phyloP scores from a whole-genome alignment of 169 alveolate species.

The Cystoisospora suis region DNA sequence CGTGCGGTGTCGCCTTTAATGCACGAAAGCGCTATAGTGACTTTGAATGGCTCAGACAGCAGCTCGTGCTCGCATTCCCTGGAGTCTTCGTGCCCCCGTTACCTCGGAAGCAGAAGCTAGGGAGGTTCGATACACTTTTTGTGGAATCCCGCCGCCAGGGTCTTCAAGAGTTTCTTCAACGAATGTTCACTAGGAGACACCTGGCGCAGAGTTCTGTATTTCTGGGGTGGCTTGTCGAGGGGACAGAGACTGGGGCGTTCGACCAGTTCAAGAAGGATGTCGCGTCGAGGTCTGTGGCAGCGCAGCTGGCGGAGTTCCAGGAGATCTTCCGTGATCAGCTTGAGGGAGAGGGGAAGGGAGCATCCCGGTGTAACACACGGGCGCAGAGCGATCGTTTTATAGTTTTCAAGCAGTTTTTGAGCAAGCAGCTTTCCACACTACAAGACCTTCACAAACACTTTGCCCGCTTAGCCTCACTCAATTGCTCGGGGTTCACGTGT shows the following conservation, averaged over 20 bases:
- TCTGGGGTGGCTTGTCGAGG: slow-evolving; percentile 20
- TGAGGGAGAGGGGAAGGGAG: neutral
- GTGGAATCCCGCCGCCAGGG: slow-evolving; percentile 72
- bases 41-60: slow-evolving; percentile 75
- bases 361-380: no score
- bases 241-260: neutral
- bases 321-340: slow-evolving; percentile 16
- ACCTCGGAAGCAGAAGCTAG: slow-evolving; percentile 73
- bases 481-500: neutral
- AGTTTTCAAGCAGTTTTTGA: slow-evolving; percentile 24
- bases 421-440: neutral
- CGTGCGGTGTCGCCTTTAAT: slow-evolving; percentile 61
- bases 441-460: neutral
- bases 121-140: slow-evolving; percentile 70
- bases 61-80: slow-evolving; percentile 68
- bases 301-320: slow-evolving; percentile 27
- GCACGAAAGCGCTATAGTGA: slow-evolving; percentile 74
- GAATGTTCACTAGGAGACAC: slow-evolving; percentile 64
- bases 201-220: slow-evolving; percentile 52
- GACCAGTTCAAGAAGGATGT: slow-evolving; percentile 11
- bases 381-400: slow-evolving; percentile 11
- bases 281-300: neutral
- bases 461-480: neutral
- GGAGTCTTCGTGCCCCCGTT: slow-evolving; percentile 78
- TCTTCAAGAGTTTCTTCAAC: slow-evolving; percentile 73